Conservation (phyloP, 1,284 basidiomycete genomes). For the Ganoderma sinense region DNA sequence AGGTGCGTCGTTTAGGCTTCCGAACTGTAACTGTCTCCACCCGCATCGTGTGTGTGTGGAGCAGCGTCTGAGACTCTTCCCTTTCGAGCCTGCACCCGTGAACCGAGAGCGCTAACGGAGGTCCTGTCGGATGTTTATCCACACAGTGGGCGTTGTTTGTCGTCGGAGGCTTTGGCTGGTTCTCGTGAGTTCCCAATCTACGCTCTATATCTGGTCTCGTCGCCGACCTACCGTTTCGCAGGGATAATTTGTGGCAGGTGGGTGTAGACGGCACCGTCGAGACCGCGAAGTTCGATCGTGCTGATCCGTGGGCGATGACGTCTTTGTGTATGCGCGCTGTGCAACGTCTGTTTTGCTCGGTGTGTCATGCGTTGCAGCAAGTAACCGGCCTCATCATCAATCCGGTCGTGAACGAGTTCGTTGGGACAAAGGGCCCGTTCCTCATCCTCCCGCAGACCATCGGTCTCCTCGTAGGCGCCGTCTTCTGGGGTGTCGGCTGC, state of each 20-base stretch:
- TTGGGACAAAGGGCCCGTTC: slow-evolving; percentile 56
- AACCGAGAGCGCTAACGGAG: not conserved
- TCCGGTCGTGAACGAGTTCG: slow-evolving; percentile 64
- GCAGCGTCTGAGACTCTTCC: not conserved
- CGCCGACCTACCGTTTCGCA: slow-evolving; percentile 25
- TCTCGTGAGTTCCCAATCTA: slow-evolving; percentile 56
- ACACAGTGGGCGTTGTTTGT: slow-evolving; percentile 58
- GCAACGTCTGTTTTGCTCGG: not conserved
- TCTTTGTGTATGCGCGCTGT: not conserved
- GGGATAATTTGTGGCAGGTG: slow-evolving; percentile 74
- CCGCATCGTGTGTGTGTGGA: not conserved
- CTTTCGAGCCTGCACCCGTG: not conserved
- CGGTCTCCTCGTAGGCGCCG: slow-evolving; percentile 73
- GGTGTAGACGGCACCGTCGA: slow-evolving; percentile 27
- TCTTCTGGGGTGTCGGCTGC: slow-evolving; percentile 67
- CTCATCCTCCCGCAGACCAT: slow-evolving; percentile 64
- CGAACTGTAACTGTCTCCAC: not conserved
- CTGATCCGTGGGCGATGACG: not conserved
- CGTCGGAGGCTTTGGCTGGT: slow-evolving; percentile 73
- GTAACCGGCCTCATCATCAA: slow-evolving; percentile 60
- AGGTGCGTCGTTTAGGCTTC: slow-evolving; percentile 52
- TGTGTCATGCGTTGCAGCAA: slow-evolving; percentile 12
- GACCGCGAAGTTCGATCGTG: not conserved
- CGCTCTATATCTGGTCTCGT: not conserved
- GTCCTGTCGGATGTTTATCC: not conserved